Evolutionary conservation across 2,329 filamentous ascomycete genomes (phyloP), one percentile per base, ranked within the genome.

Genomic region (Fusarium phyllophilum): DNA sequence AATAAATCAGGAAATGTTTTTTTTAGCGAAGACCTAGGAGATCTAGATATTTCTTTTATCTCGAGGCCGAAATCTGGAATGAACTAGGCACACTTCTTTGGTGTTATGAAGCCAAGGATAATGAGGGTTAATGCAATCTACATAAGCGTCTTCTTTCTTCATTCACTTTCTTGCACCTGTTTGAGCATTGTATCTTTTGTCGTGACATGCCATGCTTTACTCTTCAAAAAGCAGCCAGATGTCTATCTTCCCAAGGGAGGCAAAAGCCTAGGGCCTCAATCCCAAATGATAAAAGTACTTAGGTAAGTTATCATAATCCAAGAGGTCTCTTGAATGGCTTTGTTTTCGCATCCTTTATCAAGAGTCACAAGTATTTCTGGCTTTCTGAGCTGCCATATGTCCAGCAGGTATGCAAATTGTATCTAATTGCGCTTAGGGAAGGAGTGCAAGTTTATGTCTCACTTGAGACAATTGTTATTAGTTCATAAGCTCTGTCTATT

Each of bases 1-100:
- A 62, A 48, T 54, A 42, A 33, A 52, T 46, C 38, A 62, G 41
- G 39, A 12, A 65, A 45, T 51, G 42, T 70, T 45, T 66, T 74
- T 52, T 62, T 74, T 54, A 42, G 46, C 54, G 68, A 52, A 55
- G 42, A 60, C 44, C 41, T 34, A 52, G 34, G 38, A 33, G 44
- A 64, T 63, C 34, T 31, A 49, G 41, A 44, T 51, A 24, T 56
- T 46, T 68, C 20, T 62, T 55, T n/a, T 39, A 41, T 66, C 52
- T 62, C 26, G 49, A 31, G 22, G 42, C 33, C 20, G 17, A 33
- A 33, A 31, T 48, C 14, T 51, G 33, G 36, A 36, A 45, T 24
- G 17, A 12, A 36, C 41, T 38, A 36, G 44, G 49, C 41, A 67
- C 36, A 59, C 26, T 41, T 51, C 22, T 66, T 39, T 24, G 17